Conservation (phyloP, 2,329 filamentous ascomycete species). For the Zasmidium angulare region DNA sequence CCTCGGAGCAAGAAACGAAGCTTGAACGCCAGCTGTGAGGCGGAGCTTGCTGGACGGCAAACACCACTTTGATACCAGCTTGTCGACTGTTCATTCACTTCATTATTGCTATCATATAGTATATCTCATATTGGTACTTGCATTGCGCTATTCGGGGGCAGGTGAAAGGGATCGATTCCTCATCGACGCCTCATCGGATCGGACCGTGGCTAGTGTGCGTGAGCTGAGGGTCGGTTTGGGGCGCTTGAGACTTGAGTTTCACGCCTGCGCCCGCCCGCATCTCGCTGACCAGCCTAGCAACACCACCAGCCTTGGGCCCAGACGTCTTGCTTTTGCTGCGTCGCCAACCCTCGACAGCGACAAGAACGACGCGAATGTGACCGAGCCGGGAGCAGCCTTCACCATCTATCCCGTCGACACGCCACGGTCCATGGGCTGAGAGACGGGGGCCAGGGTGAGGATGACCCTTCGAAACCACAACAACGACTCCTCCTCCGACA, state of each 20-base stretch:
- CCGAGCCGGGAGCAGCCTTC: not conserved
- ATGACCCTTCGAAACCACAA: constrained; percentile 23
- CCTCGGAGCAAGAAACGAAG: too few relatives aligned
- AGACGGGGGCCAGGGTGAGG: constrained; percentile 7
- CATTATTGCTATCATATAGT: too few relatives aligned
- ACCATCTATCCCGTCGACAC: not conserved
- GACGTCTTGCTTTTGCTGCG: not conserved
- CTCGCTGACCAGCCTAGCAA: not conserved
- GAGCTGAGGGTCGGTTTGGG: not conserved
- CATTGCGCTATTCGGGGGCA: not conserved
- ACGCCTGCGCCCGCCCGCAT: not conserved
- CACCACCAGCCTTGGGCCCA: not conserved
- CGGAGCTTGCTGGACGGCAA: too few relatives aligned
- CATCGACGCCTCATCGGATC: not conserved
- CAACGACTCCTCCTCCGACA: constrained; percentile 32
- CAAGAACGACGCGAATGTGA: not conserved
- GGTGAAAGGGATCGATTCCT: not conserved
- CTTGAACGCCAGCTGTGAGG: too few relatives aligned
- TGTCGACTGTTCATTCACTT: too few relatives aligned
- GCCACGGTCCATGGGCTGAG: constrained; percentile 2
- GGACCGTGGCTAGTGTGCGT: not conserved
- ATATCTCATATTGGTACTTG: not conserved
- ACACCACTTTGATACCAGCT: too few relatives aligned
- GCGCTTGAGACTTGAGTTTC: too few relatives aligned
- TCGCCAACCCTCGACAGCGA: too few relatives aligned